These are phyloP conservation scores for Priceomyces castillae DNA, from an alignment of 805 yeast species.

Conservation along the genomic window DNA sequence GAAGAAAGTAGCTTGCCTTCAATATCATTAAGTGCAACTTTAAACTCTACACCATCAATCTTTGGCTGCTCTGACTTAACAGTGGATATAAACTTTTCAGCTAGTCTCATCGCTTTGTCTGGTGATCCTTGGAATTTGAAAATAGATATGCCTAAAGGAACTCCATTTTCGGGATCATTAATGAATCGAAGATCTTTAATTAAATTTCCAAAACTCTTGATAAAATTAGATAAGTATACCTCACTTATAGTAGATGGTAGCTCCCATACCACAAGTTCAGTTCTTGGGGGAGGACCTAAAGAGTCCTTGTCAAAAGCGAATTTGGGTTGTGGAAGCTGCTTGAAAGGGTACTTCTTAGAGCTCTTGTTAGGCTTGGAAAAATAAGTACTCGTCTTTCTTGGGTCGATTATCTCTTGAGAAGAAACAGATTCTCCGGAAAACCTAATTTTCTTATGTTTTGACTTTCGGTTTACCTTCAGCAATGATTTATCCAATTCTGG, in stretches of 20 bases:
- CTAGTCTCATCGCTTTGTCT: constrained; percentile 42
- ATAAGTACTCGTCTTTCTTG: constrained; percentile 35
- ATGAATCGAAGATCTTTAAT: constrained; percentile 57
- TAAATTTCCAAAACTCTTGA: constrained; percentile 58
- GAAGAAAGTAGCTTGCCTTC: constrained; percentile 37
- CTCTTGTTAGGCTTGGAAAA: constrained; percentile 37
- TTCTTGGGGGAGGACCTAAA: constrained; percentile 69
- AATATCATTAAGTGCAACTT: constrained; percentile 51
- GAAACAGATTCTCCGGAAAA: constrained; percentile 28
- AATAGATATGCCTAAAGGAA: constrained; percentile 70
- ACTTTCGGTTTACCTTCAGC: constrained; percentile 30
- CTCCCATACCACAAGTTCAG: constrained; percentile 69
- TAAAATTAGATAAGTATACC: constrained; percentile 45
- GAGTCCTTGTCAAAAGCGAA: constrained; percentile 66
- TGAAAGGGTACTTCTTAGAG: constrained; percentile 41
- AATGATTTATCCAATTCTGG: constrained; percentile 38
- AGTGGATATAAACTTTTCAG: constrained; percentile 28
- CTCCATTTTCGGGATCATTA: constrained; percentile 72
- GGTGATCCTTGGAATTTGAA: constrained; percentile 57
- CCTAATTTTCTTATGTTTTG: constrained; percentile 39
- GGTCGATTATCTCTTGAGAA: constrained; percentile 32
- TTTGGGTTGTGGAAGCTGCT: constrained; percentile 41
- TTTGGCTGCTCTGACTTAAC: constrained; percentile 33
- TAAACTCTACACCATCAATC: constrained; percentile 52
- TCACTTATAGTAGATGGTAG: constrained; percentile 55